Evolutionary conservation across 331 rosid genomes (phyloP), one percentile per base, ranked within the genome.

Genomic region (Erythrophleum ivorense): DNA sequence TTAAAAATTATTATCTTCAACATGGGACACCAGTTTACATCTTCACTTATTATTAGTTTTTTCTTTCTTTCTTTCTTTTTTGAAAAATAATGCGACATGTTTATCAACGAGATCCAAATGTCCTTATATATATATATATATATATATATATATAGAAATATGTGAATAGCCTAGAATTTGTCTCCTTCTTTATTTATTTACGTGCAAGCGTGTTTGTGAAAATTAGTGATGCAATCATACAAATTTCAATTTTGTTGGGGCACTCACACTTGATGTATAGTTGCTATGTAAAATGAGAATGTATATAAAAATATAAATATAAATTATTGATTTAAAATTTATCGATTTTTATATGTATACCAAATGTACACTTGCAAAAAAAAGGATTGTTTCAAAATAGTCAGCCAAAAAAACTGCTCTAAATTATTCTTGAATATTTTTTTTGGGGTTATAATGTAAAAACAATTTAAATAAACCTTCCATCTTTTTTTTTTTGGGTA

Each of bases 1-100:
- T 43, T 69, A 19, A 69, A 69, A 69, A 69, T 45, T 69, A 33
- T 69, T 45, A 69, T 69, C 74, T 69, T 45, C 38, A 43, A 11
- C 13, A 68, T 43, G 74, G 54, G 74, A 34, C 19, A 52, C 55
- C 33, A 45, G 55, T 46, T 71, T 71, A 53, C 41, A 48, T 24
- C 75, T 50, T 46, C 6, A 21, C 55, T 19, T 13, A 70, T 70
- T 46, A 21, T 0, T 10, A 40, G 2, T 45, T 45, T 9, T 69
- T n/a, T 34, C 5, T 2, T 64, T 67, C 5, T 2, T 64, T 67
- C 3, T 3, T 41, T 19, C 9, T 0, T 5, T 14, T 6, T 5
- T 12, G 2, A 24, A 48, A 49, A 71, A 71, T 4, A 18, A 50
- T 49, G 29, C 48, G 12, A 33, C 41, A 49, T 50, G 63, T 9